These are phyloP conservation scores for Rubus parviflorus DNA, from an alignment of 306 rosid genomes.

Conservation along the genomic window DNA sequence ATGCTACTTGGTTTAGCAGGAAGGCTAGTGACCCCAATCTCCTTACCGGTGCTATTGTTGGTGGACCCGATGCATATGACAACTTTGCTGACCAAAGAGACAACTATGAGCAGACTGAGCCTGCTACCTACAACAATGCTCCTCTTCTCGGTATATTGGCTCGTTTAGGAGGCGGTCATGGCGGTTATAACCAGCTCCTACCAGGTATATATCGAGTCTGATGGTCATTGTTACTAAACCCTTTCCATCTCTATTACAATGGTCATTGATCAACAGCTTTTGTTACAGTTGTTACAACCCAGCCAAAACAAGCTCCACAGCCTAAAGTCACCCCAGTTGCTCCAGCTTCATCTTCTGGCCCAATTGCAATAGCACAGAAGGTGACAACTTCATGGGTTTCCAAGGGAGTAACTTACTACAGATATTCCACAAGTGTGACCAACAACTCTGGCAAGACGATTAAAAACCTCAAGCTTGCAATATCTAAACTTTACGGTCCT, in stretches of 20 bases:
- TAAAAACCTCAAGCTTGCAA: conserved; percentile 54
- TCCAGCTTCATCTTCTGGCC: conserved; percentile 63
- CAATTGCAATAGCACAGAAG: conserved; percentile 66
- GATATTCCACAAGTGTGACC: conserved; percentile 78
- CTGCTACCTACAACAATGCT: conserved; percentile 99
- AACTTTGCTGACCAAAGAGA: conserved; percentile 94
- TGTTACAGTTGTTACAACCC: conserved; percentile 53
- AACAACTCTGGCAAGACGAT: conserved; percentile 75
- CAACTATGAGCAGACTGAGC: conserved; percentile 94
- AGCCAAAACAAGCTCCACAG: conserved; percentile 41
- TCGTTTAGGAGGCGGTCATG: conserved; percentile 62
- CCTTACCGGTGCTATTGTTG: conserved; percentile 86
- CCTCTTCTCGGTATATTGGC: conserved; percentile 90
- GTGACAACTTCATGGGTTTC: conserved; percentile 73
- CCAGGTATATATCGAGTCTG: conserved; percentile 56
- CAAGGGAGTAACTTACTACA: conserved; percentile 67
- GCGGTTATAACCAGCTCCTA: conserved; percentile 78
- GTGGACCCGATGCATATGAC: conserved; percentile 98
- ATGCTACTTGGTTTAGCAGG: conserved; percentile 82
- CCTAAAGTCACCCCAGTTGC: conserved; percentile 60
- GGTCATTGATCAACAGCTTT: conserved; percentile 1
- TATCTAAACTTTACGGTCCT: conserved; percentile 86
- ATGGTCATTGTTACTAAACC: not conserved
- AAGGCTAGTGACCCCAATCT: conserved; percentile 80
- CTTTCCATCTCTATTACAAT: not conserved